These are phyloP conservation scores for Tardiomyces digboiensis DNA, from an alignment of 1,139 yeast genomes.

Conservation along the genomic window DNA sequence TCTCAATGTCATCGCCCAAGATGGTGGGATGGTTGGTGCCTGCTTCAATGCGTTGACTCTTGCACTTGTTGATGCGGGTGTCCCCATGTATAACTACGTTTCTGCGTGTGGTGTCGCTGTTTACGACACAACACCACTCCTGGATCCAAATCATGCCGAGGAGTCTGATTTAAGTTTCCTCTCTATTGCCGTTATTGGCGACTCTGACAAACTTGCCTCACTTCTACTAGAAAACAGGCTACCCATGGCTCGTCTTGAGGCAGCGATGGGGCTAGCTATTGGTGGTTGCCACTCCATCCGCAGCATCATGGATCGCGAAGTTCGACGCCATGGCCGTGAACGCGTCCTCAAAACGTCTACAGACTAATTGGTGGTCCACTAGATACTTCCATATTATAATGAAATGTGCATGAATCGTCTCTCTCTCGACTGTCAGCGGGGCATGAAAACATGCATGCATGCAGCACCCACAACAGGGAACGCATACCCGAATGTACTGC, in stretches of 20 bases:
- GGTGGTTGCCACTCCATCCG: constrained; percentile 83
- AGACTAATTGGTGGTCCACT: too few species aligned
- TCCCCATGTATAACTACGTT: constrained; percentile 88
- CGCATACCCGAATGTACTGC: too few species aligned
- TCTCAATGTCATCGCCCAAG: constrained; percentile 75
- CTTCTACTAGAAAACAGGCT: constrained; percentile 72
- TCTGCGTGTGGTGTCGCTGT: constrained; percentile 75
- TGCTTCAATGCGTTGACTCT: constrained; percentile 83
- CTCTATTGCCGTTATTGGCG: constrained; percentile 80
- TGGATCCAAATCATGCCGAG: constrained; percentile 77
- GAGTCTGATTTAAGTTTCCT: constrained; percentile 74
- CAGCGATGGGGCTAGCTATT: constrained; percentile 72
- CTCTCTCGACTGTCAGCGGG: too few species aligned
- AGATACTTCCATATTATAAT: too few species aligned
- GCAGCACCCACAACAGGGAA: too few species aligned
- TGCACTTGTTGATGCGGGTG: constrained; percentile 92
- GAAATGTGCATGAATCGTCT: too few species aligned
- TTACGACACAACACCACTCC: constrained; percentile 58
- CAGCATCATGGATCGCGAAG: constrained; percentile 79
- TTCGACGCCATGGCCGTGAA: constrained; percentile 57
- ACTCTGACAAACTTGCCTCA: constrained; percentile 66
- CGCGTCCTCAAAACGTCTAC: constrained; percentile 27
- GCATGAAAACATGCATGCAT: too few species aligned
- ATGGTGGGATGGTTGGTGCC: constrained; percentile 79
- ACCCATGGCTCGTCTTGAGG: constrained; percentile 73